Evolutionary conservation across 2,329 filamentous ascomycete genomes (phyloP), one percentile per base, ranked within the genome.

Genomic region (Fusarium nodosum): DNA sequence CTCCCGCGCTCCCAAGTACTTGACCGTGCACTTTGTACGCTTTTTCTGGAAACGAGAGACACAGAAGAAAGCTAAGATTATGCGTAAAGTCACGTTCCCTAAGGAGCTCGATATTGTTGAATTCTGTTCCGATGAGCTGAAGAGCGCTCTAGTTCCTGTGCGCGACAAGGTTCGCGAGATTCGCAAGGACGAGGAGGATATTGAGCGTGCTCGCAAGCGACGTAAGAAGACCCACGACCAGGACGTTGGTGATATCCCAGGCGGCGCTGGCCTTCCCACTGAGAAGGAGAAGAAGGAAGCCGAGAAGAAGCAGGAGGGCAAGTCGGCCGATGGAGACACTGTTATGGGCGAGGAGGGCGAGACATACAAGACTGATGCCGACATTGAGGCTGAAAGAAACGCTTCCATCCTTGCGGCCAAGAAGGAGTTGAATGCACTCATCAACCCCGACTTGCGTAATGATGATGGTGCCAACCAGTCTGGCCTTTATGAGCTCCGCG

Each of bases 61-160:
- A 5, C 91, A 97, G 80, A 98, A 98, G 85, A 99, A 99, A 86
- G 94, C 95, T 72, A 99, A 99, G 86, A 99, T 99, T 74, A 95
- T 99, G 93, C 93, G 94, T 78, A 99, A 98, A 82, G 96, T 99
- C 60, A 95, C 93, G 0, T 99, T 99, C 78, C 95, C 95, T 9
- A 90, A 93, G 52, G 96, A 99, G 80, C 84, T 99, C 34, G 96
- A 99, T 76, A 89, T 93, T 39, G 90, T 97, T 24, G 96, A 99
- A 78, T 97, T 97, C 81, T 99, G 96, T 80, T 95, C 94, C 15
- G 94, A 98, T 28, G 91, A 96, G 55, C 85, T 99, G 67, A 91
- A 89, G 79, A 90, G 91, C 77, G 88, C 92, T 72, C 86, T 99
- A 45, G 84, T 97, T 47, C 97, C 96, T 2, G 91, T 99, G n/a